Conservation (phyloP, 1,139 yeast species). For the Pichia cactophila region DNA sequence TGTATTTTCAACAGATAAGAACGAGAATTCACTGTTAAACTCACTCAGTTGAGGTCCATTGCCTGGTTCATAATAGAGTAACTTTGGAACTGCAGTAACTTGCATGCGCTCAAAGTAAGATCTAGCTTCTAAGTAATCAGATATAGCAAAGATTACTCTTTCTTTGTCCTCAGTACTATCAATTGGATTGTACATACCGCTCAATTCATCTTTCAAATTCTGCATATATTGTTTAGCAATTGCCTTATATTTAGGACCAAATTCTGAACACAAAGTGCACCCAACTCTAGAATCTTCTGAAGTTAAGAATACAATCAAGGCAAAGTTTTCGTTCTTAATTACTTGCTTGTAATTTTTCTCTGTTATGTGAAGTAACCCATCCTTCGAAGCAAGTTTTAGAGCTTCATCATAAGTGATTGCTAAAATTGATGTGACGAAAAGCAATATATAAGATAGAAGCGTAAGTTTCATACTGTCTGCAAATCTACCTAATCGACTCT, state of each 20-base stretch:
- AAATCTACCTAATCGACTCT: too few relatives aligned
- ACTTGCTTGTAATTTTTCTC: slow-evolving; percentile 55
- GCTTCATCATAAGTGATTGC: slow-evolving; percentile 20
- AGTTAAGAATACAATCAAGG: slow-evolving; percentile 59
- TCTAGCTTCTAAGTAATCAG: slow-evolving; percentile 58
- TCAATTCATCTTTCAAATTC: slow-evolving; percentile 31
- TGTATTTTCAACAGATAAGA: slow-evolving; percentile 28
- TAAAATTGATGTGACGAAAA: slow-evolving; percentile 7
- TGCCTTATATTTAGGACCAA: slow-evolving; percentile 57
- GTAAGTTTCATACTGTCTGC: neutral
- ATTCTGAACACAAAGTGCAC: slow-evolving; percentile 66
- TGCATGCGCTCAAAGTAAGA: slow-evolving; percentile 48
- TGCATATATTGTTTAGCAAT: slow-evolving; percentile 54
- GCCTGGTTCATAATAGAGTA: slow-evolving; percentile 39
- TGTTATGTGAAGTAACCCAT: slow-evolving; percentile 34
- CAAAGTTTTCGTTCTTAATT: slow-evolving; percentile 60
- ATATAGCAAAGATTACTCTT: slow-evolving; percentile 55
- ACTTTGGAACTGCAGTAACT: slow-evolving; percentile 72
- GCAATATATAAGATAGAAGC: slow-evolving; percentile 3
- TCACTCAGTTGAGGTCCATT: slow-evolving; percentile 17
- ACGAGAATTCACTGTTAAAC: slow-evolving; percentile 23
- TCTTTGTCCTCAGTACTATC: slow-evolving; percentile 26
- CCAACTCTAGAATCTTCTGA: slow-evolving; percentile 68
- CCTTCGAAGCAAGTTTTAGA: slow-evolving; percentile 9
- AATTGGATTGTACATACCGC: slow-evolving; percentile 23